Base-by-base conservation (phyloP, 164 flowering plant genomes). In the Warburgia ugandensis region DNA sequence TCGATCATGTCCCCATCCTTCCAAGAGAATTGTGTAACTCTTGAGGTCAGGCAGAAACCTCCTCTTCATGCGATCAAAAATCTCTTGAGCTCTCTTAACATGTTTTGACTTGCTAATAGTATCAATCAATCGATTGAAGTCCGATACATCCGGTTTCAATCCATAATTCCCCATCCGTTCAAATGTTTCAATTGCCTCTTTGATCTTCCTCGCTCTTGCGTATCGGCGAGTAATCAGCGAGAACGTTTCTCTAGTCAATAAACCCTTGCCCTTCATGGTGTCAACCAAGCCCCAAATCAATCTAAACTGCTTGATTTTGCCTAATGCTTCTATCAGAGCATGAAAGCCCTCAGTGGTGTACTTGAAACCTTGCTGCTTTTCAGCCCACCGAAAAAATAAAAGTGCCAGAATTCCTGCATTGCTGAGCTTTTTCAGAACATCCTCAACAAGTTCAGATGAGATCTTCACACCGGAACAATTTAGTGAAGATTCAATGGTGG, bases 271-370 rank as follows among this genome's bases (percentile, higher is more conserved):
- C 50, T 71, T 80, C 96, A 81, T 82, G 32, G 72, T 66, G 42
- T 42, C 37, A 4, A 86, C 89, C 42, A 86, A 54, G 13, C 32
- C 57, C 91, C 92, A 81, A 0, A 79, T 54, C 70, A 79, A 35
- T 31, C 68, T 77, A 56, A 84, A 84, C 67, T 84, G 97, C 61
- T 77, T 86, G 56, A 83, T 81, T 54, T 84, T 87, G 3, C 97
- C 94, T 32, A 91, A 50, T 43, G 87, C 66, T 26, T 84, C 95
- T 25, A 84, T 73, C 48, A 87, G 57, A 23, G 73, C 77, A 61
- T 83, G 74, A 62, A 79, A 91, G 48, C 67, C 62, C 26, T 76
- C 92, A 7, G 76, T 49, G 12, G 72, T 72, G 22, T 75, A 52
- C 28, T 65, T 49, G 46, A 77, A 83, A 40, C 76, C 77, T 12